phyloP scores from a whole-genome alignment of 2,329 filamentous ascomycete species.

The Cladophialophora chaetospira region DNA sequence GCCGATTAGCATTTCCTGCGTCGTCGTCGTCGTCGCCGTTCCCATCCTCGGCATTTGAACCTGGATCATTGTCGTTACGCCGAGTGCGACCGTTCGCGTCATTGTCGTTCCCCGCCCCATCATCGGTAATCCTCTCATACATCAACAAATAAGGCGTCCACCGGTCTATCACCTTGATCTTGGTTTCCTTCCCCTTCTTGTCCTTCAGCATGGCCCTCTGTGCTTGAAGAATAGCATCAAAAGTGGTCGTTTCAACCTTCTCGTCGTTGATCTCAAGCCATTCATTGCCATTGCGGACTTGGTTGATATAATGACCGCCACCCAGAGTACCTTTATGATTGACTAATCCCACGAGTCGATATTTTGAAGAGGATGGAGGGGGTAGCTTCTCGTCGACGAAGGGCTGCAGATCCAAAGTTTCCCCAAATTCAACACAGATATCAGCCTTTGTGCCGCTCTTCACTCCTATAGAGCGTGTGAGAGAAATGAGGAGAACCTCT shows the following conservation, averaged over 20 bases:
- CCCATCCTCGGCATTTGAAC: too few relatives aligned
- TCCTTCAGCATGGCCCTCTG: too few relatives aligned
- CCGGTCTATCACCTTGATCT: neutral
- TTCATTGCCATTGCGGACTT: neutral
- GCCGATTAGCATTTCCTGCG: neutral
- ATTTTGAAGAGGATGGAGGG: conserved; percentile 4
- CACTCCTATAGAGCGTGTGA: neutral
- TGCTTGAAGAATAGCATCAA: conserved; percentile 2
- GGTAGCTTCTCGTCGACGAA: conserved; percentile 15
- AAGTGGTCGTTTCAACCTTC: neutral
- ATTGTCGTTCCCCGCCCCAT: neutral
- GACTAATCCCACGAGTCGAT: conserved; percentile 17
- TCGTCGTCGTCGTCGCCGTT: neutral
- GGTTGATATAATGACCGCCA: conserved; percentile 19
- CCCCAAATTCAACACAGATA: conserved; percentile 7
- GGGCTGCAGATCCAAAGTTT: conserved; percentile 16
- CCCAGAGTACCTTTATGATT: conserved; percentile 9
- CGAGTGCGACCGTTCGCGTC: neutral
- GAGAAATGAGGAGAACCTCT: too few relatives aligned
- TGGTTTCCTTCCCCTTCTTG: neutral
- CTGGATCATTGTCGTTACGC: neutral
- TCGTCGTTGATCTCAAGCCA: conserved; percentile 19
- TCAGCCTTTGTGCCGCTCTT: conserved; percentile 1
- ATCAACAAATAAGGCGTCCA: conserved; percentile 26
- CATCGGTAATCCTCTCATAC: conserved; percentile 19